Evolutionary conservation across 2,329 filamentous ascomycete genomes (phyloP).

Genomic region (Lizonia empirigonia): DNA sequence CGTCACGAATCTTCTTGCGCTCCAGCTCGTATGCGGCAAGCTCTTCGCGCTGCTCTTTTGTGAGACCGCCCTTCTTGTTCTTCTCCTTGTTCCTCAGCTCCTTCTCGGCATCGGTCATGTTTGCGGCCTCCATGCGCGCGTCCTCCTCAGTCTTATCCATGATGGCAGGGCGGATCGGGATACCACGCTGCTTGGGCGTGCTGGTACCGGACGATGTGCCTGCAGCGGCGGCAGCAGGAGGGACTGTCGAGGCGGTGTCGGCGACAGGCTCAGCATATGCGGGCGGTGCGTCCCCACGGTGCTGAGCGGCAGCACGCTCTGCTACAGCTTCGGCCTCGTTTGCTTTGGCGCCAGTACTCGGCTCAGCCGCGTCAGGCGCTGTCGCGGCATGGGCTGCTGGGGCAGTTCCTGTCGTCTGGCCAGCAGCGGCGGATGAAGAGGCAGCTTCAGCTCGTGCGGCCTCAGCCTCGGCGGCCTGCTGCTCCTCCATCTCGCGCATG

Average conservation of each 20-base stretch:
- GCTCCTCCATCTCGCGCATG: conserved; percentile 77
- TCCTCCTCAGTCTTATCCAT: conserved; percentile 88
- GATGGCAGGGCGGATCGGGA: conserved; percentile 82
- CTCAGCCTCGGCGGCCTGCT: conserved; percentile 62
- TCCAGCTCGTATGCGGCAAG: conserved; percentile 87
- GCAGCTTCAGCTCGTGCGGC: conserved; percentile 50
- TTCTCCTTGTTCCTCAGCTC: conserved; percentile 80
- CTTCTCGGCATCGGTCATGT: conserved; percentile 74
- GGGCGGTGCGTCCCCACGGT: conserved; percentile 41
- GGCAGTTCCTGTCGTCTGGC: conserved; percentile 19
- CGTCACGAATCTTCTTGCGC: conserved; percentile 79
- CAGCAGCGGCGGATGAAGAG: conserved; percentile 29
- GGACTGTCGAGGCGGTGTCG: conserved; percentile 26
- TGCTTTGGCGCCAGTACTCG: conserved; percentile 49
- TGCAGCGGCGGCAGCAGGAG: conserved; percentile 27
- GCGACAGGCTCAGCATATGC: conserved; percentile 56
- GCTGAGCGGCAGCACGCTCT: conserved; percentile 44
- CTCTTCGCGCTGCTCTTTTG: conserved; percentile 92
- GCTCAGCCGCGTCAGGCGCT: conserved; percentile 18
- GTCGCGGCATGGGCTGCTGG: conserved; percentile 15
- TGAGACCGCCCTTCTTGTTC: conserved; percentile 87
- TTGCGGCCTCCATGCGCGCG: conserved; percentile 66
- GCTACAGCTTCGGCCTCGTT: conserved; percentile 51
- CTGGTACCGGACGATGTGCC: conserved; percentile 51
- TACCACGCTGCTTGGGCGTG: conserved; percentile 57